These are phyloP conservation scores for Neospermospora avenae DNA, from an alignment of 2,329 filamentous ascomycete genomes.

Conservation along the genomic window DNA sequence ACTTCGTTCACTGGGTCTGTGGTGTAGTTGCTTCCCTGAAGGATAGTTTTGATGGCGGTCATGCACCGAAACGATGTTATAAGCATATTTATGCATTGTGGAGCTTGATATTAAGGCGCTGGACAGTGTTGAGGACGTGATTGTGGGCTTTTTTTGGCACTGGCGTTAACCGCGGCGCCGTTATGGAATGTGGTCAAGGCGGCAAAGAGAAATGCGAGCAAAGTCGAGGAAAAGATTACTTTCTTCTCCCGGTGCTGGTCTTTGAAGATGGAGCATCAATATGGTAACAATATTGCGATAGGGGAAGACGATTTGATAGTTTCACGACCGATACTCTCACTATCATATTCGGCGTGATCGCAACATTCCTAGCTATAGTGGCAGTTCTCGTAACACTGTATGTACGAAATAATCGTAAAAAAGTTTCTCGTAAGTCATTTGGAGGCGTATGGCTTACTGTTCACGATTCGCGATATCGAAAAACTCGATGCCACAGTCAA, in stretches of 20 bases:
- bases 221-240: background rate
- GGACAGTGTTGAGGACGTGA: background rate
- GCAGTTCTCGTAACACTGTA: background rate
- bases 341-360: background rate
- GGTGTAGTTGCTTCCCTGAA: conserved; percentile 4
- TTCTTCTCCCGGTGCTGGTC: background rate
- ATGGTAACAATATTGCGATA: background rate
- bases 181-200: background rate
- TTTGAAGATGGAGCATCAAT: background rate
- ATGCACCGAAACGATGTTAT: background rate
- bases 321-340: background rate
- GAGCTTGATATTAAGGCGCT: background rate
- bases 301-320: background rate
- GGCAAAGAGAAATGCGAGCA: background rate
- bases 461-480: too few species aligned
- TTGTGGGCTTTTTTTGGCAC: background rate
- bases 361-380: background rate
- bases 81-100: background rate
- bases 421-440: too few species aligned
- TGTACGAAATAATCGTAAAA: background rate
- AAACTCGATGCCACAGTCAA: too few species aligned
- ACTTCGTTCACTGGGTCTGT: background rate
- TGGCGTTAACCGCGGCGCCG: background rate
- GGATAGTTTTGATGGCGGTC: conserved; percentile 9
- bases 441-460: too few species aligned